These are phyloP conservation scores for Leptodontidium sp. DNA, from an alignment of 2,329 filamentous ascomycete species.

Conservation along the genomic window DNA sequence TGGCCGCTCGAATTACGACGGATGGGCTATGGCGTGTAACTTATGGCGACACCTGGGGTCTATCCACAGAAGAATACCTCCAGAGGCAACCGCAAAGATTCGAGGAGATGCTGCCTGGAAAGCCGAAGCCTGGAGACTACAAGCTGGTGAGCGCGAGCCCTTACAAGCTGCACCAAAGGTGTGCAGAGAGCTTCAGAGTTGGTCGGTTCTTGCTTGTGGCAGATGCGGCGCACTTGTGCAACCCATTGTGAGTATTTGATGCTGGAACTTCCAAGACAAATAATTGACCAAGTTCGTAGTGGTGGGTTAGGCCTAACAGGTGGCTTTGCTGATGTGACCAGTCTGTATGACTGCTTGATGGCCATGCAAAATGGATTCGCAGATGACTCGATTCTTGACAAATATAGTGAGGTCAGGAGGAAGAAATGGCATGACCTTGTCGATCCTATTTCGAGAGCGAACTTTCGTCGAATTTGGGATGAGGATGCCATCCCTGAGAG, in stretches of 20 bases:
- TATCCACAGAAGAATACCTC: conserved; percentile 61
- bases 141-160: conserved; percentile 60
- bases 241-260: conserved; percentile 54
- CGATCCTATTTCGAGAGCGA: conserved; percentile 52
- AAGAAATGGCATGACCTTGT: conserved; percentile 51
- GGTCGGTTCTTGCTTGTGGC: conserved; percentile 56
- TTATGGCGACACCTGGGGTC: conserved; percentile 64
- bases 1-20: conserved; percentile 66
- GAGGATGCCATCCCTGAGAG: conserved; percentile 48
- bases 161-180: conserved; percentile 58
- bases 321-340: conserved; percentile 68
- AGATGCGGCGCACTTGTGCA: conserved; percentile 59
- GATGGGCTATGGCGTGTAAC: conserved; percentile 71
- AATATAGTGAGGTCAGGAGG: conserved; percentile 50
- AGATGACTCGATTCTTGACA: conserved; percentile 50
- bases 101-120: conserved; percentile 64
- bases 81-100: conserved; percentile 63
- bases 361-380: conserved; percentile 49
- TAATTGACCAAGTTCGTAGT: conserved; percentile 26
- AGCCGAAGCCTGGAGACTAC: conserved; percentile 66
- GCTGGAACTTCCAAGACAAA: background rate
- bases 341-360: conserved; percentile 65
- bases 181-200: conserved; percentile 54
- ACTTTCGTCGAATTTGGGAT: conserved; percentile 49
- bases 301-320: conserved; percentile 70